Evolutionary conservation across 106 monocot species (phyloP), one percentile per base, ranked within the genome.

Genomic region (Phalaenopsis aphrodite): DNA sequence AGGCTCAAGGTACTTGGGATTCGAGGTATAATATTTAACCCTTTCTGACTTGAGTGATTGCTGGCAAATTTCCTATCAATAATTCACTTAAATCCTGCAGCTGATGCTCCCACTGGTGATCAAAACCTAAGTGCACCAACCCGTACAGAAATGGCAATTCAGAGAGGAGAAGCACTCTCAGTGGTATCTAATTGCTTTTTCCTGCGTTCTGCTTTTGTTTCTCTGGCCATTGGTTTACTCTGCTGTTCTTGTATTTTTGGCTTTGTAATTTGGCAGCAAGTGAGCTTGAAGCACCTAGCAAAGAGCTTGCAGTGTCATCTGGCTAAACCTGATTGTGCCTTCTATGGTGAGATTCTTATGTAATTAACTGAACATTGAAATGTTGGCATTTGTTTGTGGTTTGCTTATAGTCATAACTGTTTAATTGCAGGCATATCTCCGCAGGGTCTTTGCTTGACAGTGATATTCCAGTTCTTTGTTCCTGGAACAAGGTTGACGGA

Each of bases 241-340:
- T 36, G 39, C 55, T 41, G 11, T 56, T 42, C 11, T 16, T 48
- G 48, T 48, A 14, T 10, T 69, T 49, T 74, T 72, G 48, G 15
- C 76, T 48, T 71, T 8, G 73, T 8, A 72, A 87, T 72, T 12
- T 82, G 39, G 61, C 83, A 97, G 97, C 94, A 98, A 89, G 90
- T 94, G 72, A 94, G 90, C 88, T 86, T 94, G 90, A 98, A 98
- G 83, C 92, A 98, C 55, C 84, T 98, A 41, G 89, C 57, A 9
- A 98, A 92, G 87, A 92, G 98, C 80, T 79, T 98, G 84, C 98
- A 94, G 19, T 98, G 98, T 42, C 94, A 98, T 84, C 84, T 89
- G 67, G 89, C 98, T 17, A 98, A 30, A 30, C 30, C 30, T 30
- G 30, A 30, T 30, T 30, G 30, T 30, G 30, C 30, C 0, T 30